Base-by-base conservation (phyloP, 1,284 basidiomycete genomes). In the Ganoderma lingzhi region DNA sequence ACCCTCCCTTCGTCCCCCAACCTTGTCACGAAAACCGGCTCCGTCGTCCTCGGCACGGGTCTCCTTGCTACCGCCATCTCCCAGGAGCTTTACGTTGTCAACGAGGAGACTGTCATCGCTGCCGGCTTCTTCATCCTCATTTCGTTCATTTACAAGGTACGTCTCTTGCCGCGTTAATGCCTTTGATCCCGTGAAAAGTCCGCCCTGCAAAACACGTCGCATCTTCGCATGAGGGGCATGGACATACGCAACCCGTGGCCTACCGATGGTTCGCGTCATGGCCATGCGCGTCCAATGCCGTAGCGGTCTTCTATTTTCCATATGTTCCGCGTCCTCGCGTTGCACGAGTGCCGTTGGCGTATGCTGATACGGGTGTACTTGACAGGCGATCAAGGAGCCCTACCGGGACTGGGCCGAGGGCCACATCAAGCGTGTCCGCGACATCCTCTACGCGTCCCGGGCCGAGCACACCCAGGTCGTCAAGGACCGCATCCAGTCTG, bases 71-170 rank as follows among this genome's bases (percentile, higher is more conserved):
- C 96, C 28, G 97, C 96, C 79, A 97, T 99, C 84, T 98, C 96
- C 51, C 94, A 96, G 82, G 97, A 99, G 85, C 90, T 99, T 68
- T 99, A 98, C 82, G 97, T 99, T 70, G 90, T 97, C 79, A 98
- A 98, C 83, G 97, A 98, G 84, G 96, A 98, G 86, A 92, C 93
- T 44, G 90, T 97, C 70, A 86, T 96, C 51, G 87, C 92, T 53
- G 85, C 92, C 65, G 97, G 94, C 63, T 96, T 94, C 77, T 86
- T 95, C 76, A 93, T 98, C 78, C 90, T 99, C 80, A 91, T 97
- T 76, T 88, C 90, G 39, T 94, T 93, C 82, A 88, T 99, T 77
- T 96, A 90, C 78, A 92, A 92, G 86, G 93, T 92, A 78, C 72
- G 87, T 82, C 17, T 56, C 44, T 41, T 39, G 19, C 61, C 32